phyloP scores from a whole-genome alignment of 225 moss, liverwort and hornwort species.

The Rhytidiadelphus loreus region DNA sequence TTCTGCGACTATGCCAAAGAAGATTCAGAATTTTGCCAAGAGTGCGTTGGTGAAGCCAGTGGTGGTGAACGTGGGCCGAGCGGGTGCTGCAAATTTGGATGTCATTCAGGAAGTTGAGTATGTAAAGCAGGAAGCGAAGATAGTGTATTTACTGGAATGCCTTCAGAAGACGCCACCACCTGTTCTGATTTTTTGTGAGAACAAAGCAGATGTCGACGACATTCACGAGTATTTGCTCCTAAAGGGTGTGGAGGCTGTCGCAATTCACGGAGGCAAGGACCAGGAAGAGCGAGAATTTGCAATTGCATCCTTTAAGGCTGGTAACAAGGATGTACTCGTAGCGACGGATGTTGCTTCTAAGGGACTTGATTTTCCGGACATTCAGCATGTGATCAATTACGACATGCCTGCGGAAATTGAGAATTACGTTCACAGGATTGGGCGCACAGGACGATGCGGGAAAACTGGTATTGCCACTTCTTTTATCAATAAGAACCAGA shows the following conservation, averaged over 20 bases:
- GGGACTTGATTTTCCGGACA: slow-evolving; percentile 40
- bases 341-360: slow-evolving; percentile 44
- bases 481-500: slow-evolving; percentile 45
- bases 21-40: slow-evolving; percentile 39
- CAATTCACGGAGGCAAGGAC: slow-evolving; percentile 46
- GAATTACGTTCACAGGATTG: slow-evolving; percentile 44
- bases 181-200: slow-evolving; percentile 38
- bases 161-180: slow-evolving; percentile 49
- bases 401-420: slow-evolving; percentile 50
- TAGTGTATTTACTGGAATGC: slow-evolving; percentile 37
- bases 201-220: slow-evolving; percentile 42
- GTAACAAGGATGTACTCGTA: slow-evolving; percentile 39
- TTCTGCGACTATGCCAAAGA: slow-evolving; percentile 50
- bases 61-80: slow-evolving; percentile 38
- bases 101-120: slow-evolving; percentile 49
- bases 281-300: slow-evolving; percentile 52
- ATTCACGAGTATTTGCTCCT: slow-evolving; percentile 42
- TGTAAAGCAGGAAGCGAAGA: slow-evolving; percentile 43
- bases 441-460: slow-evolving; percentile 41
- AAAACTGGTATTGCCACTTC: slow-evolving; percentile 45
- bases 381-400: slow-evolving; percentile 45
- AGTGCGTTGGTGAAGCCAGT: slow-evolving; percentile 42
- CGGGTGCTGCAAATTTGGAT: slow-evolving; percentile 42
- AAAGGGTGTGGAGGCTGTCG: slow-evolving; percentile 46
- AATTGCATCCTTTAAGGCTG: slow-evolving; percentile 36